A percentile compares a stretch with the other conserved stretches of the same genome.
Conservation (phyloP, 2,329 filamentous ascomycete genomes). For the Dryadomyces sulphureus region DNA sequence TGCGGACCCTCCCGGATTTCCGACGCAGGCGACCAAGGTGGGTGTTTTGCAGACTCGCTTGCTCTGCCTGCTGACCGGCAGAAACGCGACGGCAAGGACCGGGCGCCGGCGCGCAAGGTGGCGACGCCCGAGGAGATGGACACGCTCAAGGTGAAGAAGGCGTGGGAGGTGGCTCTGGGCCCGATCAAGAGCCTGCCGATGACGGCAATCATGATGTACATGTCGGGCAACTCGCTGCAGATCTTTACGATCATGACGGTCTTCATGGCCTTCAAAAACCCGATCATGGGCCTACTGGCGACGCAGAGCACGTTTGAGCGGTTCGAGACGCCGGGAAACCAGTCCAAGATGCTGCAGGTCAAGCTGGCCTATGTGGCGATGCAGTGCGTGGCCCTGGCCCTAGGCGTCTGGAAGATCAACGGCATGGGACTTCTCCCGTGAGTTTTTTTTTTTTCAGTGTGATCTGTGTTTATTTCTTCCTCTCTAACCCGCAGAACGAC, state of each 20-base stretch:
- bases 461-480: neutral
- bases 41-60: too few relatives aligned
- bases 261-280: constrained; percentile 96
- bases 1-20: constrained; percentile 77
- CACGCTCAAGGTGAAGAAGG: constrained; percentile 92
- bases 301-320: constrained; percentile 82
- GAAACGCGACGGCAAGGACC: constrained; percentile 26
- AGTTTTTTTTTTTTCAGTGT: constrained; percentile 16
- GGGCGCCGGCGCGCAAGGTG: constrained; percentile 34
- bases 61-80: neutral
- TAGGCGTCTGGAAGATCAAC: constrained; percentile 95
- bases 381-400: constrained; percentile 66
- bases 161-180: constrained; percentile 90
- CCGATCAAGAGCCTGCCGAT: constrained; percentile 91
- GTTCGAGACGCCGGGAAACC: constrained; percentile 73
- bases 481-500: constrained; percentile 54
- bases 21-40: constrained; percentile 44
- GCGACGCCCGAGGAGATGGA: constrained; percentile 76
- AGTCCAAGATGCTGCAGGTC: constrained; percentile 58
- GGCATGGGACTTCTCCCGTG: constrained; percentile 89
- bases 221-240: constrained; percentile 95
- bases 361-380: constrained; percentile 81
- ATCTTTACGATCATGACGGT: constrained; percentile 99
- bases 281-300: constrained; percentile 66
- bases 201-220: constrained; percentile 99